phyloP scores from a whole-genome alignment of 768 basidiomycete species.

The Russula sp. region DNA sequence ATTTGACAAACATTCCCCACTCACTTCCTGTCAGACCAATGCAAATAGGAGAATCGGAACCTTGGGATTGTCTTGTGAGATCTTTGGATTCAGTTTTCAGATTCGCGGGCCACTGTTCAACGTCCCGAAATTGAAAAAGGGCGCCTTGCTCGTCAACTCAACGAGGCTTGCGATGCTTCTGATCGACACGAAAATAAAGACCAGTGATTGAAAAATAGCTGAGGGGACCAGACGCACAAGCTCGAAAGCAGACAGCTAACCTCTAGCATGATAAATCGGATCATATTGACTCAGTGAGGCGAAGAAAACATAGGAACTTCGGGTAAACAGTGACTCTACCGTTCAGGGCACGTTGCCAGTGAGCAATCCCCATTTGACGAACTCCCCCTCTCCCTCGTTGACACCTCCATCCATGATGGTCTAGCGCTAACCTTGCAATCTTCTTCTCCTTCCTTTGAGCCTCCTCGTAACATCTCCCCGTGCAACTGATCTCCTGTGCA shows the following conservation, averaged over 20 bases:
- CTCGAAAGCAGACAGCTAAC: constrained; percentile 81
- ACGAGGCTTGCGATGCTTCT: constrained; percentile 68
- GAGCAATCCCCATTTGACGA: constrained; percentile 4
- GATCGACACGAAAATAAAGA: constrained; percentile 86
- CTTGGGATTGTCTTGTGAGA: constrained; percentile 92
- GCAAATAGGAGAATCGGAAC: constrained; percentile 99
- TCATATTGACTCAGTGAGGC: constrained; percentile 23
- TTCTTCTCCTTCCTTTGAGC: constrained; percentile 17
- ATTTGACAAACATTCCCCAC: too few relatives aligned
- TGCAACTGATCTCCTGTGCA: constrained; percentile 8
- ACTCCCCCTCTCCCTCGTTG: constrained; percentile 9
- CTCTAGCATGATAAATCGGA: constrained; percentile 92
- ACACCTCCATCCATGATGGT: constrained; percentile 18
- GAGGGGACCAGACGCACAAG: constrained; percentile 81
- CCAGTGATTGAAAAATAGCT: constrained; percentile 62
- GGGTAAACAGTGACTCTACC: not conserved
- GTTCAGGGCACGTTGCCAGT: not conserved
- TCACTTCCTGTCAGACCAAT: too few relatives aligned
- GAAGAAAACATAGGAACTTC: not conserved
- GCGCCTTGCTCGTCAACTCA: constrained; percentile 71
- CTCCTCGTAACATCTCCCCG: not conserved
- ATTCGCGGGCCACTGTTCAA: constrained; percentile 59
- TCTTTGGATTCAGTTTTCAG: constrained; percentile 63
- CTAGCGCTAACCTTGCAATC: not conserved
- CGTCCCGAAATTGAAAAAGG: constrained; percentile 82